phyloP scores from a whole-genome alignment of 305 asterid genomes.

The Plantago coronopus region DNA sequence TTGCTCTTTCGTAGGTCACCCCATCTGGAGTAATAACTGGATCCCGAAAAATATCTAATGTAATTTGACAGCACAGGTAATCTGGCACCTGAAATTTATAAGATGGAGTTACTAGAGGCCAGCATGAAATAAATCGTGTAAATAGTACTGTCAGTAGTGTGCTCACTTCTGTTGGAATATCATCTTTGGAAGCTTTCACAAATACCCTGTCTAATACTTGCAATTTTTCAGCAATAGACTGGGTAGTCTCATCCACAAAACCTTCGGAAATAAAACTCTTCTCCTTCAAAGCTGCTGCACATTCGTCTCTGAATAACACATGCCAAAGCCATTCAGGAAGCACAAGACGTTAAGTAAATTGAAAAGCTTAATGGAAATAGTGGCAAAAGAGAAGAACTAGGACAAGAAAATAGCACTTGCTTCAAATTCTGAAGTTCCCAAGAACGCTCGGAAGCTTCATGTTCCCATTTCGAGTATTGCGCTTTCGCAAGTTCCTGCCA shows the following conservation, averaged over 20 bases:
- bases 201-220: conserved; percentile 53
- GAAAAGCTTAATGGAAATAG: background rate
- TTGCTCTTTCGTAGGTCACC: conserved; percentile 82
- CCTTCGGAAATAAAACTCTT: conserved; percentile 56
- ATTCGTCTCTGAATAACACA: conserved; percentile 51
- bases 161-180: conserved; percentile 61
- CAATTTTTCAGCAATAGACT: conserved; percentile 36
- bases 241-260: conserved; percentile 39
- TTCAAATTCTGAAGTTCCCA: conserved; percentile 71
- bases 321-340: conserved; percentile 13
- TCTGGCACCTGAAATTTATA: conserved; percentile 72
- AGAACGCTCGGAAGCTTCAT: conserved; percentile 59
- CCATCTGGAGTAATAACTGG: conserved; percentile 94
- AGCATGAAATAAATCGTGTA: conserved; percentile 19
- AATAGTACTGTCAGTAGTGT: conserved; percentile 7
- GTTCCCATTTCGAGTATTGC: conserved; percentile 75
- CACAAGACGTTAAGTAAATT: background rate
- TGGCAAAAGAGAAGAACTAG: background rate
- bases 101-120: background rate
- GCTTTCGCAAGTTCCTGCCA: conserved; percentile 94
- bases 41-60: conserved; percentile 79
- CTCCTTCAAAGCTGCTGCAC: conserved; percentile 68
- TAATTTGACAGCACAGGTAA: conserved; percentile 76
- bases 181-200: conserved; percentile 58
- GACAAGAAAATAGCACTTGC: conserved; percentile 28